Conservation (phyloP, 805 yeast genomes). For the Ogataea ganodermae region DNA sequence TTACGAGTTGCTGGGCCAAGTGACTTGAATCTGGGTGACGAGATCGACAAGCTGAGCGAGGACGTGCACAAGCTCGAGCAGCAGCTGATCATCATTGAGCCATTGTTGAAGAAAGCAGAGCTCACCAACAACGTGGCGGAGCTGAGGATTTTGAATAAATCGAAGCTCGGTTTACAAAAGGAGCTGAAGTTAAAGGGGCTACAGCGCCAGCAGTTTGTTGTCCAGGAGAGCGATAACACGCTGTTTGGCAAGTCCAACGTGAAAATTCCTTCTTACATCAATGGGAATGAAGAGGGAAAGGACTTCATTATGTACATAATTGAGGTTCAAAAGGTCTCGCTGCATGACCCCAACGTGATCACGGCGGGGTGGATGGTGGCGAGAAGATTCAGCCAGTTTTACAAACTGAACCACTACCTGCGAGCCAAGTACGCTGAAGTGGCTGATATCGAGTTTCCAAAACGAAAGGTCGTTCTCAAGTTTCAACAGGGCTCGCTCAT, state of each 20-base stretch:
- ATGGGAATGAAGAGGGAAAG: constrained; percentile 56
- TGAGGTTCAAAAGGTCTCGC: constrained; percentile 60
- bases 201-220: constrained; percentile 75
- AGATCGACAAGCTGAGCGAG: constrained; percentile 56
- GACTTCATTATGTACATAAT: constrained; percentile 74
- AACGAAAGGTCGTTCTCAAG: constrained; percentile 65
- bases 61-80: constrained; percentile 60
- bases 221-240: constrained; percentile 80
- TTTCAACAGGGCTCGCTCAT: constrained; percentile 65
- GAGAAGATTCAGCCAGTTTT: constrained; percentile 83
- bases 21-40: constrained; percentile 62
- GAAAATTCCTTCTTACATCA: constrained; percentile 53
- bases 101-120: constrained; percentile 78
- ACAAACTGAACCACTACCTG: constrained; percentile 65
- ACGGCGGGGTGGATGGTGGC: constrained; percentile 90
- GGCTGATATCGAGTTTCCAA: constrained; percentile 53
- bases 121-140: constrained; percentile 76
- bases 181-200: constrained; percentile 76
- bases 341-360: constrained; percentile 36
- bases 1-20: constrained; percentile 65
- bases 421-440: constrained; percentile 53
- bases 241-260: constrained; percentile 67
- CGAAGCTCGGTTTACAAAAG: constrained; percentile 62
- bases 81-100: constrained; percentile 65
- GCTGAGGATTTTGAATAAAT: constrained; percentile 64